Percentiles rank a stretch among this genome's conserved stretches.
These are phyloP conservation scores for Oryza officinalis DNA, from an alignment of 176 grass and related monocot genomes.

Conservation along the genomic window DNA sequence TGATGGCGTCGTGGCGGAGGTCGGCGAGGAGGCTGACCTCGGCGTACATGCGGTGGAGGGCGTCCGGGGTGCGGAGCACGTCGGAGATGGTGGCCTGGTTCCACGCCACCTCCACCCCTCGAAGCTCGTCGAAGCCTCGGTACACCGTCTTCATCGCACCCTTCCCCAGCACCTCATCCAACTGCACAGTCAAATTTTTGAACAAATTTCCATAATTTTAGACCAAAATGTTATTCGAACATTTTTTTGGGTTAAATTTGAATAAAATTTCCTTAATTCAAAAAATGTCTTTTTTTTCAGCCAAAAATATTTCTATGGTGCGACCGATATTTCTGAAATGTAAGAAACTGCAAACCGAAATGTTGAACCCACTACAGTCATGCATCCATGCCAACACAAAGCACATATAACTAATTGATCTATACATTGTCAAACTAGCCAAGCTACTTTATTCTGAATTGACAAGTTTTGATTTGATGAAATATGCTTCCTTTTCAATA, in stretches of 20 bases:
- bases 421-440: not conserved
- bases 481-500: not conserved
- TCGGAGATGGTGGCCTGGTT: conserved; percentile 77
- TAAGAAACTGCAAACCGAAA: too few relatives aligned
- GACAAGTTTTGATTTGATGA: not conserved
- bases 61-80: conserved; percentile 62
- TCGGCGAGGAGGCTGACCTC: conserved; percentile 82
- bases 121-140: conserved; percentile 77
- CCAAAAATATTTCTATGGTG: too few relatives aligned
- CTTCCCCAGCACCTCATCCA: conserved; percentile 69
- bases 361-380: not conserved
- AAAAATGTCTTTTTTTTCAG: too few relatives aligned
- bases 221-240: too few relatives aligned
- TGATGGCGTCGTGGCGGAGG: conserved; percentile 72
- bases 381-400: too few relatives aligned
- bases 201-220: too few relatives aligned
- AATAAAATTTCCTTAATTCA: too few relatives aligned
- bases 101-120: conserved; percentile 85
- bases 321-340: too few relatives aligned
- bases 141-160: conserved; percentile 93
- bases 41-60: conserved; percentile 74
- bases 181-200: conserved; percentile 28
- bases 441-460: not conserved
- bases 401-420: too few relatives aligned
- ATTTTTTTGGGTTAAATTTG: too few relatives aligned